Base-by-base conservation (phyloP, 177 flowering plant genomes). In the Tripterygium wilfordii region DNA sequence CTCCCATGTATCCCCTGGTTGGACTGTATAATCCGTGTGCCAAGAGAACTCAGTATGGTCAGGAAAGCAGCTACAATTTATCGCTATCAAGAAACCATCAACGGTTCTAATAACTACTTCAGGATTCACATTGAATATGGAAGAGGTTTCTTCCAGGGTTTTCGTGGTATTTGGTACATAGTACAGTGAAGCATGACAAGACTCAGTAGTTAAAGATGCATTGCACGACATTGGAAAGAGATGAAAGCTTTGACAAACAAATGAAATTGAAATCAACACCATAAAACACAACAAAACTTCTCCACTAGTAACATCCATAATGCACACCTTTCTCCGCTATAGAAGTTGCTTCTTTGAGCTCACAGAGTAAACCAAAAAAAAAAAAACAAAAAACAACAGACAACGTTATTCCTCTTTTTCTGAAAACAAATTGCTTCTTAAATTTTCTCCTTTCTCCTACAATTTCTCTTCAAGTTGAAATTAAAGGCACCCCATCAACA, bases 111-210 rank as follows among this genome's bases (percentile, higher is more conserved):
- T 55, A 29, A 62, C 56, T 15, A 35, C 17, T 49, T 37, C 27
- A 52, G 61, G 8, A 44, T 47, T 42, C 33, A 62, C 59, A 36
- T 35, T 43, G 42, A 62, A 65, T 22, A 65, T 33, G 59, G 65
- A 41, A 36, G 60, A 55, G 18, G 63, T 49, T 51, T 65, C 70
- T 21, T 51, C 43, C 7, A 53, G 51, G 36, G 23, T 62, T 29
- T 23, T 48, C 10, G 26, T 36, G 44, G 55, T 37, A 7, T 26
- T 35, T 5, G 70, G 64, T n/a, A 45, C 59, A 36, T 53, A 64
- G 33, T 65, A 65, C 13, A 70, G 29, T 27, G 59, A 54, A 49
- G 70, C 54, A 31, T 64, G 61, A 49, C 74, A 69, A 4, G 62
- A 50, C 19, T 48, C 19, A 5, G 49, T 17, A n/a, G n/a, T 10